Conservation (phyloP, 2,329 filamentous ascomycete genomes). For the Ophiostoma australiae region DNA sequence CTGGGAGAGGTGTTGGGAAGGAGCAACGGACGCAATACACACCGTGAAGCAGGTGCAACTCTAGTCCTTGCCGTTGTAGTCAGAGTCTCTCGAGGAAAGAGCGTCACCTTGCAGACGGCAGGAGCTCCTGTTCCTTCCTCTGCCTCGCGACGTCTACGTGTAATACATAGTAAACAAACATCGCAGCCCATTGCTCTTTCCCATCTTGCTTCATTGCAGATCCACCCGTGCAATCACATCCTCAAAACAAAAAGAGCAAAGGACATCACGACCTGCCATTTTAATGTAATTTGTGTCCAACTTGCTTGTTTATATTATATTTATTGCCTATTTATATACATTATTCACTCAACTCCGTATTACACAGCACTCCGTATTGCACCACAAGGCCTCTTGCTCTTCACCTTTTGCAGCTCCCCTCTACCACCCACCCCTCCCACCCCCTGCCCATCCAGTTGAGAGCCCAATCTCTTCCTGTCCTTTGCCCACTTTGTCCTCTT, state of each 20-base stretch:
- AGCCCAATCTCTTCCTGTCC: conserved; percentile 12
- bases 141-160: background rate
- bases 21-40: background rate
- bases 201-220: background rate
- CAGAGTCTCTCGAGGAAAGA: background rate
- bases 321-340: conserved; percentile 3
- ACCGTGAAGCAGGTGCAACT: conserved; percentile 1
- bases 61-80: background rate
- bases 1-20: background rate
- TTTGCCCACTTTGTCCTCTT: conserved; percentile 17
- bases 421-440: conserved; percentile 2
- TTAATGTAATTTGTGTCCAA: background rate
- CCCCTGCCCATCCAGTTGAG: conserved; percentile 14
- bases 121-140: background rate
- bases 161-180: background rate
- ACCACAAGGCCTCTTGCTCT: background rate
- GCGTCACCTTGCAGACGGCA: background rate
- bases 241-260: background rate
- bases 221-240: background rate
- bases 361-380: background rate
- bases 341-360: background rate
- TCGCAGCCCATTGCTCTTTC: background rate
- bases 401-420: background rate
- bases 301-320: background rate
- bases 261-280: background rate